Evolutionary conservation across 2,329 filamentous ascomycete species (phyloP).

Genomic region (Claviceps arundinis): DNA sequence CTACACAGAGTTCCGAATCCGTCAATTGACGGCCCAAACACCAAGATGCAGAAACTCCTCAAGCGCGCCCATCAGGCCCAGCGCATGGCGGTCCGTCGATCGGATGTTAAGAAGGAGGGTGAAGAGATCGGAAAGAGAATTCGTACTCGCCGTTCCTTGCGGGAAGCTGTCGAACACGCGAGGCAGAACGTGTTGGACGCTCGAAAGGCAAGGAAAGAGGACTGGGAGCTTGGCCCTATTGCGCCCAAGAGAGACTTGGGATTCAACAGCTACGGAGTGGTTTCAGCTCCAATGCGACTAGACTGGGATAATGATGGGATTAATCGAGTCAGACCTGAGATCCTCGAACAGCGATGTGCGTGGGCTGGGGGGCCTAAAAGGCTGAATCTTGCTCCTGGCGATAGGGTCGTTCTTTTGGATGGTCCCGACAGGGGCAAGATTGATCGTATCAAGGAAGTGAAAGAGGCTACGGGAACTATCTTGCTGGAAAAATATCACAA

Average conservation of each 20-base stretch:
- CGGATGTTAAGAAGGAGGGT: slow-evolving; percentile 23
- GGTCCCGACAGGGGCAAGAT: slow-evolving; percentile 77
- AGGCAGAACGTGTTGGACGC: slow-evolving; percentile 25
- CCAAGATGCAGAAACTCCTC: slow-evolving; percentile 55
- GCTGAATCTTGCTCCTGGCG: slow-evolving; percentile 52
- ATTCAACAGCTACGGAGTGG: slow-evolving; percentile 46
- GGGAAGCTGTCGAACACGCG: slow-evolving; percentile 19
- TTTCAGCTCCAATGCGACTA: slow-evolving; percentile 23
- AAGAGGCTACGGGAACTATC: slow-evolving; percentile 40
- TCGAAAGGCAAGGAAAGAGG: slow-evolving; percentile 48
- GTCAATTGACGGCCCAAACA: neutral
- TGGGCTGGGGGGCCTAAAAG: slow-evolving; percentile 44
- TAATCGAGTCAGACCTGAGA: slow-evolving; percentile 16
- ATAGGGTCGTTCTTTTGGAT: slow-evolving; percentile 70
- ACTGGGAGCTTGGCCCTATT: slow-evolving; percentile 66
- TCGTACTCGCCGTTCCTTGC: slow-evolving; percentile 19
- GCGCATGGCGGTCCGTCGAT: slow-evolving; percentile 43
- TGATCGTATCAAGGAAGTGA: slow-evolving; percentile 50
- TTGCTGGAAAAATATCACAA: slow-evolving; percentile 48
- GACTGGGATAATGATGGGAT: slow-evolving; percentile 21
- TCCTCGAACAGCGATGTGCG: slow-evolving; percentile 30
- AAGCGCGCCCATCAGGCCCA: slow-evolving; percentile 53
- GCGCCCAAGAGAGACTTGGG: slow-evolving; percentile 66
- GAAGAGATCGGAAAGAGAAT: slow-evolving; percentile 17
- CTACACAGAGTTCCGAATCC: neutral